phyloP scores from a whole-genome alignment of 2,329 filamentous ascomycete genomes.

The Fusarium protoensiforme region DNA sequence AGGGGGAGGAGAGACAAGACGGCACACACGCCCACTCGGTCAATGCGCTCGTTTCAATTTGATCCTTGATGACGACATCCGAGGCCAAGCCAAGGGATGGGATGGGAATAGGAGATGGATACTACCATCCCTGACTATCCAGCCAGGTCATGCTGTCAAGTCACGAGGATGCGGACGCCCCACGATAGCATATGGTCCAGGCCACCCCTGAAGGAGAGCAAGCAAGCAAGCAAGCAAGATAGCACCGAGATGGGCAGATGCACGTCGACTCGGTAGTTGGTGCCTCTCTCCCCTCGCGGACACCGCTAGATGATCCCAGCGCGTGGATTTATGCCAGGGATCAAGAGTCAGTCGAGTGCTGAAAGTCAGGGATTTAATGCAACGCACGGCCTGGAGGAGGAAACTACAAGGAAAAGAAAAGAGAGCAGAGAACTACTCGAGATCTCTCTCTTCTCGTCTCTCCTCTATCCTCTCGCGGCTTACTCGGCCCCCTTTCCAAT shows the following conservation, averaged over 20 bases:
- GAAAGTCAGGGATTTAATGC: conserved; percentile 18
- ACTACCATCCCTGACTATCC: not conserved
- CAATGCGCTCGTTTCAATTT: conserved; percentile 6
- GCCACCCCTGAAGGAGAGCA: not conserved
- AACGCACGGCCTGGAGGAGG: conserved; percentile 20
- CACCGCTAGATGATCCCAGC: conserved; percentile 4
- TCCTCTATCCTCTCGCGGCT: not conserved
- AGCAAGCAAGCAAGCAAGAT: no score
- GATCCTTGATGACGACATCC: not conserved
- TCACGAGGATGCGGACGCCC: conserved; percentile 15
- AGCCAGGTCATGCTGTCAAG: conserved; percentile 6
- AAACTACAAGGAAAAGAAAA: not conserved
- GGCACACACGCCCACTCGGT: not conserved
- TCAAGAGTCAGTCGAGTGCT: conserved; percentile 1
- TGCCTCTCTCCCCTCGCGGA: conserved; percentile 4
- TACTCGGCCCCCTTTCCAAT: not conserved
- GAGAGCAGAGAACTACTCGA: not conserved
- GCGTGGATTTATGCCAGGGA: not conserved
- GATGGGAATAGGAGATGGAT: not conserved
- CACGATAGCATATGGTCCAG: conserved; percentile 4
- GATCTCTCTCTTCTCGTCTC: not conserved
- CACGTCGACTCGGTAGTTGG: not conserved
- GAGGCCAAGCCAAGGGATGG: not conserved
- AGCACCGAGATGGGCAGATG: conserved; percentile 9
- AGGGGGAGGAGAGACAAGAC: not conserved